Evolutionary conservation across 257 asterid genomes (phyloP).

Genomic region (Nicotiana noctiflora): DNA sequence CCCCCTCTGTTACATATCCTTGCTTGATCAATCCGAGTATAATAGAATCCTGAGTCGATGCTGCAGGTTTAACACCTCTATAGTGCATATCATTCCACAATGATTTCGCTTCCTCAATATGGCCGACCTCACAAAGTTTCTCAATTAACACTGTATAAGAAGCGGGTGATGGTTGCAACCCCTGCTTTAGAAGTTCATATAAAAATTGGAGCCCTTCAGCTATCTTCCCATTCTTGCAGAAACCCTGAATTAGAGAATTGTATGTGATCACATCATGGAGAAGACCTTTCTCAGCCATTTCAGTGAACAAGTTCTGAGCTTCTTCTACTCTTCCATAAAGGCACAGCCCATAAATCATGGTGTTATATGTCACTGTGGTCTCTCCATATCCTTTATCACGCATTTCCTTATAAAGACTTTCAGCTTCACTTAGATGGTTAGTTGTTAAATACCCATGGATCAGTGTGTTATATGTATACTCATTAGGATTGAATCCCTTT

Average conservation of each 20-base stretch:
- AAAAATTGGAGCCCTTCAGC: conserved; percentile 29
- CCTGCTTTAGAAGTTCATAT: conserved; percentile 36
- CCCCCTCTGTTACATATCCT: conserved; percentile 35
- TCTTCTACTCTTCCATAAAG: conserved; percentile 37
- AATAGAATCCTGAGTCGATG: conserved; percentile 29
- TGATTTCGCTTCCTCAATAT: conserved; percentile 40
- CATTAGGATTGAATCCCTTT: conserved; percentile 45
- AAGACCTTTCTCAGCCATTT: conserved; percentile 46
- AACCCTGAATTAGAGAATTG: conserved; percentile 49
- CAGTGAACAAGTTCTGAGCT: conserved; percentile 41
- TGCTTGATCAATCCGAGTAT: conserved; percentile 40
- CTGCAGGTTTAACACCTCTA: conserved; percentile 36
- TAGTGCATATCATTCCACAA: conserved; percentile 51
- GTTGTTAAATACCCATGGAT: conserved; percentile 46
- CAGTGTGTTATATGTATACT: conserved; percentile 43
- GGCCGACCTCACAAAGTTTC: conserved; percentile 42
- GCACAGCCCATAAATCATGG: conserved; percentile 56
- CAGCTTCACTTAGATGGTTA: conserved; percentile 49
- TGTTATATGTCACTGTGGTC: conserved; percentile 42
- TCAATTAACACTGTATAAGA: conserved; percentile 33
- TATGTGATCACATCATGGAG: conserved; percentile 36
- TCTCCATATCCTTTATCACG: conserved; percentile 39
- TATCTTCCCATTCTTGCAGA: conserved; percentile 33
- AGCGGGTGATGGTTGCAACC: conserved; percentile 39
- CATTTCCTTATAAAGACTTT: conserved; percentile 58